Evolutionary conservation across 345 rosid genomes (phyloP).

Genomic region (Citrus trifoliata): DNA sequence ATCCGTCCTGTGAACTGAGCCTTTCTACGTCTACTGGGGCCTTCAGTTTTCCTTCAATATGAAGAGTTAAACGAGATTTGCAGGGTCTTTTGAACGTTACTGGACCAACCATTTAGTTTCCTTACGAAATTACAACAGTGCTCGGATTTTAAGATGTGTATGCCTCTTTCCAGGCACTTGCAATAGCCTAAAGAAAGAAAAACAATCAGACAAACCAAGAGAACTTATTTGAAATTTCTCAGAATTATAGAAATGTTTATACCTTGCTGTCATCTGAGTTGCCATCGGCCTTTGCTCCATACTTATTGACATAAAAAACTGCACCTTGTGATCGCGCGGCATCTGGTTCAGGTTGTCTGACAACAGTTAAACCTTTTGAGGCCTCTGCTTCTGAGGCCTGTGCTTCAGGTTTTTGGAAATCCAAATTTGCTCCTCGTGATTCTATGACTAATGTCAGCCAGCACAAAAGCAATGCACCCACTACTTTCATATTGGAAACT

Average conservation of each 20-base stretch:
- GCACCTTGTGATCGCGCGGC: background rate
- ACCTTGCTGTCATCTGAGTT: conserved; percentile 36
- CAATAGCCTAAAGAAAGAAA: conserved; percentile 24
- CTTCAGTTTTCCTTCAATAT: conserved; percentile 36
- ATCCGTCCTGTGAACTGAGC: conserved; percentile 18
- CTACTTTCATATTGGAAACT: background rate
- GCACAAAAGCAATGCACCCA: background rate
- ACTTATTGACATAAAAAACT: conserved; percentile 23
- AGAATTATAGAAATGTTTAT: background rate
- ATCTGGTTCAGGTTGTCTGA: background rate
- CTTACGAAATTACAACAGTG: conserved; percentile 35
- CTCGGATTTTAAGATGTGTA: conserved; percentile 25
- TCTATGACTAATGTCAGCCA: background rate
- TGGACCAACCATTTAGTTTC: conserved; percentile 27
- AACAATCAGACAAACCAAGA: background rate
- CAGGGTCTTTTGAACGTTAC: conserved; percentile 45
- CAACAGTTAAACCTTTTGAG: background rate
- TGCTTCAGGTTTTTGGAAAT: conserved; percentile 36
- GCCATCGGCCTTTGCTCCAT: conserved; percentile 35
- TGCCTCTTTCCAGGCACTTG: conserved; percentile 32
- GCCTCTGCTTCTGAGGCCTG: background rate
- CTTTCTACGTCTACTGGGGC: conserved; percentile 22
- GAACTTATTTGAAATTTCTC: background rate
- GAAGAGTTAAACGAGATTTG: conserved; percentile 29
- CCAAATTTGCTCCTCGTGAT: background rate